phyloP scores from a whole-genome alignment of 2,329 filamentous ascomycete genomes.

The Fusarium sp. region DNA sequence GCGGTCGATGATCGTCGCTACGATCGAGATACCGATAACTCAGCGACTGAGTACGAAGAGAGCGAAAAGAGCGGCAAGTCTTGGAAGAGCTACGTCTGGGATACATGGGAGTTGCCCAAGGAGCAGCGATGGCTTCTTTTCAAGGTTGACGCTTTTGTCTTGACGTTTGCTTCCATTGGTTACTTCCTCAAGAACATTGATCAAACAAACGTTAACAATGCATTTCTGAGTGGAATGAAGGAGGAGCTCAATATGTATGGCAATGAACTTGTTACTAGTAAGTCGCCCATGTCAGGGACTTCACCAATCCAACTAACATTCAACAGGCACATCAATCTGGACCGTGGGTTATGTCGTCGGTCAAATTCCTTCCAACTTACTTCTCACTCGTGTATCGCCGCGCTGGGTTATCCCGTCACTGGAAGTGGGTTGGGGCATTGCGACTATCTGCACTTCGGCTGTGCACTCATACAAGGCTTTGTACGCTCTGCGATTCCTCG shows the following conservation, averaged over 20 bases:
- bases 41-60: neutral
- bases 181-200: conserved; percentile 52
- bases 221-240: conserved; percentile 39
- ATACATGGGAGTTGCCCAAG: conserved; percentile 47
- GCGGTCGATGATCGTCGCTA: neutral
- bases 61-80: conserved; percentile 7
- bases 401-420: conserved; percentile 13
- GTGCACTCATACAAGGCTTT: conserved; percentile 20
- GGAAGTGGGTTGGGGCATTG: conserved; percentile 26
- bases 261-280: conserved; percentile 38
- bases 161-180: conserved; percentile 48
- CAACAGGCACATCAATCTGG: conserved; percentile 19
- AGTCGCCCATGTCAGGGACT: neutral
- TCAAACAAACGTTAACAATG: conserved; percentile 54
- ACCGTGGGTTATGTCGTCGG: conserved; percentile 41
- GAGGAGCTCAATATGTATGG: conserved; percentile 34
- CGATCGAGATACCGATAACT: neutral
- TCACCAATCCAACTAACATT: neutral
- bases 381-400: conserved; percentile 26
- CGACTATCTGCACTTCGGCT: conserved; percentile 10
- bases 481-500: conserved; percentile 27
- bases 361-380: conserved; percentile 40
- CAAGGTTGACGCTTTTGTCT: conserved; percentile 49
- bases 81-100: conserved; percentile 53
- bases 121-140: conserved; percentile 48